A percentile compares a stretch with the other conserved stretches of the same genome.
These are phyloP conservation scores for Trichophyton verrucosum DNA, from an alignment of 2,329 filamentous ascomycete species.

Conservation along the genomic window DNA sequence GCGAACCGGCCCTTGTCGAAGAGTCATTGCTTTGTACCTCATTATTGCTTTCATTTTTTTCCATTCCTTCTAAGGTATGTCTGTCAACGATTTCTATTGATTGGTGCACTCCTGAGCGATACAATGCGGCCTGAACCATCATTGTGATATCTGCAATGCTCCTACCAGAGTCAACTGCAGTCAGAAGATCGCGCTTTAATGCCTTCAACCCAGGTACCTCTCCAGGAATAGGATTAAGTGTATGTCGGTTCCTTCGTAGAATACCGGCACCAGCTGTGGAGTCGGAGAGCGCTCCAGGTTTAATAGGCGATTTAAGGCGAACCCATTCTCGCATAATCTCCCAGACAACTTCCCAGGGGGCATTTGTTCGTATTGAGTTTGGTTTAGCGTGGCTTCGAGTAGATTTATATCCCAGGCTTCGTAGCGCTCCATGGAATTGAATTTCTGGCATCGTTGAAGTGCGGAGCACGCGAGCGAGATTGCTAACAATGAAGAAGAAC, in stretches of 20 bases:
- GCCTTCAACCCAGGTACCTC: constrained; percentile 22
- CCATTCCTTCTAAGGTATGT: not conserved
- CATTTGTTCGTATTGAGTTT: constrained; percentile 86
- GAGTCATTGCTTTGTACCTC: not conserved
- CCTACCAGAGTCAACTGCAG: constrained; percentile 23
- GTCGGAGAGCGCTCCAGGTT: constrained; percentile 55
- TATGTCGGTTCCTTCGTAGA: constrained; percentile 36
- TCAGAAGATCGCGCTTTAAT: constrained; percentile 28
- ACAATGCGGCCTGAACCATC: constrained; percentile 35
- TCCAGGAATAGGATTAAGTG: constrained; percentile 20
- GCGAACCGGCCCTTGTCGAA: not conserved
- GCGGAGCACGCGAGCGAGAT: constrained; percentile 63
- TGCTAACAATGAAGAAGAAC: constrained; percentile 73
- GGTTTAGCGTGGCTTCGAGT: constrained; percentile 80
- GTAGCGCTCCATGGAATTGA: constrained; percentile 66
- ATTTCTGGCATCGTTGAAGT: constrained; percentile 69
- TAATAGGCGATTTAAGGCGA: constrained; percentile 65
- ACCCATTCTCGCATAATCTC: constrained; percentile 89
- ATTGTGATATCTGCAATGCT: constrained; percentile 29
- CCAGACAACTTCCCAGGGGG: constrained; percentile 82
- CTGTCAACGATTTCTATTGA: not conserved
- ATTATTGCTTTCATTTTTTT: not conserved
- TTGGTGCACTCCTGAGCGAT: constrained; percentile 21
- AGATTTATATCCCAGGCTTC: constrained; percentile 66
- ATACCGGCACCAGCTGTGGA: constrained; percentile 62